These are phyloP conservation scores for Sclerotiophoma versabilis DNA, from an alignment of 2,329 filamentous ascomycete genomes.

Conservation along the genomic window DNA sequence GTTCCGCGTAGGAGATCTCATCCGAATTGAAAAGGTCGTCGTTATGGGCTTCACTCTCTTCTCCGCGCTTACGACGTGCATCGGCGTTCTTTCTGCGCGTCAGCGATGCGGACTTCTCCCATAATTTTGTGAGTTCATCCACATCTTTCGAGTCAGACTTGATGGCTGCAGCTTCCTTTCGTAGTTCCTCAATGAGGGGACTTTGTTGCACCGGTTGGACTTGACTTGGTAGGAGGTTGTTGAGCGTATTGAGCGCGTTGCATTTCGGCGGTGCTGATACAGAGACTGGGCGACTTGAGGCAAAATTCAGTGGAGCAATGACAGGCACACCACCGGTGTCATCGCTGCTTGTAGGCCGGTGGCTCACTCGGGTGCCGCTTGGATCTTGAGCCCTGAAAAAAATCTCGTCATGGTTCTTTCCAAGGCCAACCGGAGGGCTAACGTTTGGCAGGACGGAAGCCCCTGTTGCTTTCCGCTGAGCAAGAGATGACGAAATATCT, in stretches of 20 bases:
- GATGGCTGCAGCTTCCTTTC: slow-evolving; percentile 22
- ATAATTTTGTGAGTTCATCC: slow-evolving; percentile 42
- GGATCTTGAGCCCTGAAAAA: slow-evolving; percentile 40
- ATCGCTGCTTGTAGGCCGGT: slow-evolving; percentile 28
- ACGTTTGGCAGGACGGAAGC: slow-evolving; percentile 22
- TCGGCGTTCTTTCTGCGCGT: slow-evolving; percentile 56
- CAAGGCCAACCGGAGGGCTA: slow-evolving; percentile 12
- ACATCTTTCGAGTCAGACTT: slow-evolving; percentile 29
- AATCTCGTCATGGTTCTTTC: slow-evolving; percentile 42
- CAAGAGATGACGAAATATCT: slow-evolving; percentile 13
- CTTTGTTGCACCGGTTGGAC: slow-evolving; percentile 20
- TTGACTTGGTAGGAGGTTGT: slow-evolving; percentile 30
- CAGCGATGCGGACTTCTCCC: slow-evolving; percentile 56
- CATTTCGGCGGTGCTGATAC: slow-evolving; percentile 21
- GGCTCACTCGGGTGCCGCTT: slow-evolving; percentile 19
- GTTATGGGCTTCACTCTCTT: slow-evolving; percentile 60
- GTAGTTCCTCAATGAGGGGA: slow-evolving; percentile 31
- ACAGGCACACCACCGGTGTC: slow-evolving; percentile 29
- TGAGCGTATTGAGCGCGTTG: slow-evolving; percentile 26
- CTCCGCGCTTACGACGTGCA: slow-evolving; percentile 58
- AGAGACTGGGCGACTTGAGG: slow-evolving; percentile 24
- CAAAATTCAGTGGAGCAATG: slow-evolving; percentile 36
- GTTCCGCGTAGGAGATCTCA: slow-evolving; percentile 65
- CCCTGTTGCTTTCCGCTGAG: slow-evolving; percentile 36
- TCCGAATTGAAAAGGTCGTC: slow-evolving; percentile 63